A percentile compares a stretch with the other conserved stretches of the same genome.
Evolutionary conservation across 1,284 basidiomycete species (phyloP).

Genomic region (Cerioporus squamosus): DNA sequence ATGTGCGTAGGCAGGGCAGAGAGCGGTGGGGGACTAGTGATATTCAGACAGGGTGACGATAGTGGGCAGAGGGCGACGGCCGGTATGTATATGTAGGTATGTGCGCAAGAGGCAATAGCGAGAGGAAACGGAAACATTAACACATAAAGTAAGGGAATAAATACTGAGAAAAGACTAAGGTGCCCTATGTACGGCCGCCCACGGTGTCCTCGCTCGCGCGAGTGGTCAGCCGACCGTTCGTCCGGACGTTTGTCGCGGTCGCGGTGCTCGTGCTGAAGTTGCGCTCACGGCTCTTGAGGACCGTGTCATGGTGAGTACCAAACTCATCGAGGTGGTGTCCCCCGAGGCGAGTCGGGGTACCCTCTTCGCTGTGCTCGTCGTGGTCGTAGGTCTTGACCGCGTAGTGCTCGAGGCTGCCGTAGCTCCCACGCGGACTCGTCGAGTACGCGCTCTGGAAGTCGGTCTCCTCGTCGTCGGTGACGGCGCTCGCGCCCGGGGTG

Average conservation of each 20-base stretch:
- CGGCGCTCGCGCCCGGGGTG: constrained; percentile 44
- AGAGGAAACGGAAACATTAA: constrained; percentile 8
- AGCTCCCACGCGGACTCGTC: constrained; percentile 68
- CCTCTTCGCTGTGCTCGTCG: constrained; percentile 27
- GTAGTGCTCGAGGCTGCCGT: constrained; percentile 38
- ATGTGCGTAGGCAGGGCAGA: background rate
- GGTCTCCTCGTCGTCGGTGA: constrained; percentile 80
- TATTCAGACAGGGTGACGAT: background rate
- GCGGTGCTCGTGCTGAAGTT: constrained; percentile 36
- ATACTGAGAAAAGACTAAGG: constrained; percentile 11
- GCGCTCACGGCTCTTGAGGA: constrained; percentile 28
- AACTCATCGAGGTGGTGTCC: constrained; percentile 30
- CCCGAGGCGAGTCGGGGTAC: constrained; percentile 28
- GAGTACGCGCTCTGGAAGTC: constrained; percentile 87
- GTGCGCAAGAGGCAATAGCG: constrained; percentile 2
- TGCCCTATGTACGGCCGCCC: constrained; percentile 14
- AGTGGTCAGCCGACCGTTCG: constrained; percentile 13
- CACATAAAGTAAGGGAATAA: constrained; percentile 28
- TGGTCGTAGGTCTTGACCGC: constrained; percentile 20
- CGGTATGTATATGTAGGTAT: background rate
- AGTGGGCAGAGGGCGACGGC: constrained; percentile 5
- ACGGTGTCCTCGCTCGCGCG: constrained; percentile 32
- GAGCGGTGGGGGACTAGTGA: background rate
- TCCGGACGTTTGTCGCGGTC: constrained; percentile 31
- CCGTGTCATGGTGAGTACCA: constrained; percentile 14